phyloP scores from a whole-genome alignment of 2,329 filamentous ascomycete genomes.

The Penicillium sp. region DNA sequence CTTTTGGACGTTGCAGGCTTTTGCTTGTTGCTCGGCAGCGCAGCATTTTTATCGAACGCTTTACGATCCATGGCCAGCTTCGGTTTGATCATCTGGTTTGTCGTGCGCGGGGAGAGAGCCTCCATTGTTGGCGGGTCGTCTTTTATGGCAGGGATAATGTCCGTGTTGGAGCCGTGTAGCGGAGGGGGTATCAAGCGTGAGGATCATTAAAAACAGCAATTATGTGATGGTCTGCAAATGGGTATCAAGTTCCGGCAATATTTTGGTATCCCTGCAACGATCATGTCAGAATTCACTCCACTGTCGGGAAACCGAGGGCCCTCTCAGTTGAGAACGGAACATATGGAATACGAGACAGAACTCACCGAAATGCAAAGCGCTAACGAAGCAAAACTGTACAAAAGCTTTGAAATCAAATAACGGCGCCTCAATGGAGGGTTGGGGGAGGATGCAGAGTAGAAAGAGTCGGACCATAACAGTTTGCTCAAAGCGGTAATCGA shows the following conservation, averaged over 20 bases:
- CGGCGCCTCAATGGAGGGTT: slow-evolving; percentile 13
- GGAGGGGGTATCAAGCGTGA: slow-evolving; percentile 11
- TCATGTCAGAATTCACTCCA: slow-evolving; percentile 15
- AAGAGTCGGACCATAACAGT: slow-evolving; percentile 21
- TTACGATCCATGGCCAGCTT: slow-evolving; percentile 40
- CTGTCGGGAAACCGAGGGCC: slow-evolving; percentile 13
- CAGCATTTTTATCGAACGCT: slow-evolving; percentile 36
- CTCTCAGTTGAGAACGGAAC: slow-evolving; percentile 6
- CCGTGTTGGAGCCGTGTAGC: background rate
- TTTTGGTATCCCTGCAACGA: slow-evolving; percentile 29
- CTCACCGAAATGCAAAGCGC: slow-evolving; percentile 26
- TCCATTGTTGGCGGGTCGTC: slow-evolving; percentile 38
- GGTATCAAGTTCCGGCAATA: slow-evolving; percentile 25
- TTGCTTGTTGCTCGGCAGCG: slow-evolving; percentile 25
- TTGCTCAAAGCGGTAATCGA: slow-evolving; percentile 37
- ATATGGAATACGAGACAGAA: slow-evolving; percentile 2
- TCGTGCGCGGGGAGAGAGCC: slow-evolving; percentile 48
- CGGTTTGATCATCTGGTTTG: slow-evolving; percentile 45
- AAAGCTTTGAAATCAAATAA: slow-evolving; percentile 18
- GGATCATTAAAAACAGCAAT: slow-evolving; percentile 15
- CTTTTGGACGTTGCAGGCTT: slow-evolving; percentile 37
- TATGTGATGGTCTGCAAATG: slow-evolving; percentile 9
- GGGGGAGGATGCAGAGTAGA: slow-evolving; percentile 18
- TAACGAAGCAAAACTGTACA: slow-evolving; percentile 26
- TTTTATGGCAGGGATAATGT: slow-evolving; percentile 5